Conservation (phyloP, 2,329 filamentous ascomycete species). For the Claviceps sp. region DNA sequence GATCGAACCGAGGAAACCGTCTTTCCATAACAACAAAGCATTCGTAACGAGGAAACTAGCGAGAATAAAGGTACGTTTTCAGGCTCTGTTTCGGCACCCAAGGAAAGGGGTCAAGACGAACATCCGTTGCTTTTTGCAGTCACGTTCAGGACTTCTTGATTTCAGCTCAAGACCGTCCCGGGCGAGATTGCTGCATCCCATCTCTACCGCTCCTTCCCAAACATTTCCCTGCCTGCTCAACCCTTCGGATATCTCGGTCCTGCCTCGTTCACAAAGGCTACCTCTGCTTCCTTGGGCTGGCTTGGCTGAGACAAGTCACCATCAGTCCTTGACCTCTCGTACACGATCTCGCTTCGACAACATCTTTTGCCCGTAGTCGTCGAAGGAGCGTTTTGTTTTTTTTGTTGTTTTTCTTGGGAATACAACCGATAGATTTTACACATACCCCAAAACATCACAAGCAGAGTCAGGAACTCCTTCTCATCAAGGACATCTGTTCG, state of each 20-base stretch:
- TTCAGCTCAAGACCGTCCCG: neutral
- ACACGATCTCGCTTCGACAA: slow-evolving; percentile 6
- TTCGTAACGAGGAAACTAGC: neutral
- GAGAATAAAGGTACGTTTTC: slow-evolving; percentile 1
- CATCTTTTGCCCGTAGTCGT: slow-evolving; percentile 11
- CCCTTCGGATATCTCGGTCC: neutral
- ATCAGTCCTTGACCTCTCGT: neutral
- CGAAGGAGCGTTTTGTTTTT: neutral
- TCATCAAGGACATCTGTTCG: neutral
- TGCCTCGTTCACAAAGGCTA: neutral
- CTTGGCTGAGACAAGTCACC: slow-evolving; percentile 1
- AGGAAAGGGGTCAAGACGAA: neutral
- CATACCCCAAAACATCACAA: slow-evolving; percentile 5
- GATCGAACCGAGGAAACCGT: neutral
- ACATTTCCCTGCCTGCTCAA: neutral
- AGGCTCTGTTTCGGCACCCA: neutral
- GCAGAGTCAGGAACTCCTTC: slow-evolving; percentile 8
- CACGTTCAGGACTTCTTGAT: neutral
- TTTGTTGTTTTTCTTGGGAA: slow-evolving; percentile 11
- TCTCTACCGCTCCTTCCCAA: neutral
- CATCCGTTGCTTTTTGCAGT: neutral
- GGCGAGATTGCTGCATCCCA: neutral
- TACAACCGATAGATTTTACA: slow-evolving; percentile 10
- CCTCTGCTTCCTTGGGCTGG: slow-evolving; percentile 3
- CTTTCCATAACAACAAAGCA: neutral